Evolutionary conservation across 2,329 filamentous ascomycete species (phyloP).

Genomic region (Nothomitra cinnamomea): DNA sequence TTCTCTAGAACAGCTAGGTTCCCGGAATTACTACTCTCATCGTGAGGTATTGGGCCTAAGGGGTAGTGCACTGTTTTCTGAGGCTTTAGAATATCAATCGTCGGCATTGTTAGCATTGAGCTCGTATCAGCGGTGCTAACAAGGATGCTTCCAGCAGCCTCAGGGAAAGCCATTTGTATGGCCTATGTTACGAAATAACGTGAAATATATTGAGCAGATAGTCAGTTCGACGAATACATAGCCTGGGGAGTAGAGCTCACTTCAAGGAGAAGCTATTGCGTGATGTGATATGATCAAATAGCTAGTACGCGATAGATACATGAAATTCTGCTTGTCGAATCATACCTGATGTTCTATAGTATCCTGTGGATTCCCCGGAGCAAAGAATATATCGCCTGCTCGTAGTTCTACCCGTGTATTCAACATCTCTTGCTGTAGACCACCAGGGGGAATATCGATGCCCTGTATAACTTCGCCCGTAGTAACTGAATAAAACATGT

Average conservation of each 20-base stretch:
- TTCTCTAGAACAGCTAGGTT: background rate
- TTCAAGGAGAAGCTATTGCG: too few relatives aligned
- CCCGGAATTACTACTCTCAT: background rate
- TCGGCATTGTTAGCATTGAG: background rate
- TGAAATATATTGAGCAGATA: background rate
- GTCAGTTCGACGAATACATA: background rate
- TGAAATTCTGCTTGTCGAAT: too few relatives aligned
- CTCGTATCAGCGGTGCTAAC: background rate
- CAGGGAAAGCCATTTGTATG: background rate
- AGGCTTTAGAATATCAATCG: background rate
- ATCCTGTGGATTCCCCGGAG: background rate
- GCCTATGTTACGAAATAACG: background rate
- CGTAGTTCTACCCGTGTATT: background rate
- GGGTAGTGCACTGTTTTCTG: background rate
- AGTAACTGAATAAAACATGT: background rate
- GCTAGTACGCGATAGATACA: too few relatives aligned
- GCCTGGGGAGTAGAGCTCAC: too few relatives aligned
- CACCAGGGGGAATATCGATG: background rate
- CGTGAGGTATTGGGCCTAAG: background rate
- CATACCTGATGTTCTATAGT: background rate
- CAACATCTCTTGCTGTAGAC: background rate
- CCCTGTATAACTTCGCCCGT: background rate
- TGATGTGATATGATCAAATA: too few relatives aligned
- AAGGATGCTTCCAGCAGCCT: background rate
- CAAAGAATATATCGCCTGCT: background rate